phyloP scores from a whole-genome alignment of 169 alveolate genomes.

The Toxoplasma gondii region DNA sequence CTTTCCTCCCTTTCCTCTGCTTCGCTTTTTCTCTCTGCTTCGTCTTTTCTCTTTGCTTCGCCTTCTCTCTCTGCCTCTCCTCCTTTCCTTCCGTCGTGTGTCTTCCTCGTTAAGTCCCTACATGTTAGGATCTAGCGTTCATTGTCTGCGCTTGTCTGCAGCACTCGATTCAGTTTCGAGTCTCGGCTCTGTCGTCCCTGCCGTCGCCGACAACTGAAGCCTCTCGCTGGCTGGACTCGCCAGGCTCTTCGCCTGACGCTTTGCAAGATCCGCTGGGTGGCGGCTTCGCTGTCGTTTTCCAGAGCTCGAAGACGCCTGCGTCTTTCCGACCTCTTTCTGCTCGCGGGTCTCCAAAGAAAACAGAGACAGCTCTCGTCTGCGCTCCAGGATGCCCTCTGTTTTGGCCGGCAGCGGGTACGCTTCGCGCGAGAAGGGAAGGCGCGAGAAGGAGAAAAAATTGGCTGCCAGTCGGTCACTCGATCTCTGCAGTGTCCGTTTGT shows the following conservation, averaged over 20 bases:
- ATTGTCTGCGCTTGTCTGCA: not conserved
- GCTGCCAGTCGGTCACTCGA: not conserved
- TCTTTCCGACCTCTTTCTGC: not conserved
- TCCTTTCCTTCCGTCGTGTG: not conserved
- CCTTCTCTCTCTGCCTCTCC: not conserved
- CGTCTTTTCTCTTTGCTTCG: not conserved
- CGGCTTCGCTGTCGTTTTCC: slow-evolving; percentile 23
- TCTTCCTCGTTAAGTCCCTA: too few relatives aligned
- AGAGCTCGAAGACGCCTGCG: slow-evolving; percentile 22
- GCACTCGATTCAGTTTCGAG: not conserved
- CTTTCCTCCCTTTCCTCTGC: not conserved
- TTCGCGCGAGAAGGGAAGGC: not conserved
- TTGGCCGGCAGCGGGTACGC: not conserved
- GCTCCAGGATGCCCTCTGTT: not conserved
- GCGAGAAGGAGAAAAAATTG: not conserved
- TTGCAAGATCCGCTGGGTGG: not conserved
- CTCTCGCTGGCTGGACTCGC: not conserved
- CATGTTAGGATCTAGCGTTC: too few relatives aligned
- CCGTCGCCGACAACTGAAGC: not conserved
- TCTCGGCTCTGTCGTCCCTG: not conserved
- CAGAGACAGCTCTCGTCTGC: not conserved
- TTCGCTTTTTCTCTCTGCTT: not conserved
- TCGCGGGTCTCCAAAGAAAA: too few relatives aligned
- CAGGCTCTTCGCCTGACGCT: not conserved
- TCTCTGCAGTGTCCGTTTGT: too few relatives aligned